phyloP scores from a whole-genome alignment of 257 asterid genomes.

The Solanum peruvianum region DNA sequence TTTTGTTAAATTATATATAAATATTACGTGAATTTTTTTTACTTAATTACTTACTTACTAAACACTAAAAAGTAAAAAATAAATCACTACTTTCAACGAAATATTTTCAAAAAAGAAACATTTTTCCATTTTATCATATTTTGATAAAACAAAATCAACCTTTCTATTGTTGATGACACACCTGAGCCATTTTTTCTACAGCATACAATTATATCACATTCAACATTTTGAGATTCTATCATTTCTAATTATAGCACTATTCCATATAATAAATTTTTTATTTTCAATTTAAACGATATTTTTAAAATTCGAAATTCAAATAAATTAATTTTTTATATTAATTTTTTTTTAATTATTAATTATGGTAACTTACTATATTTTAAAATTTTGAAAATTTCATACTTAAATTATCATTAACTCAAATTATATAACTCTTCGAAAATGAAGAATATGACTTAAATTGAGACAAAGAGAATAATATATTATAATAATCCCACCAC shows the following conservation, averaged over 20 bases:
- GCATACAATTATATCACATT: background rate
- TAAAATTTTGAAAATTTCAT: too few species aligned
- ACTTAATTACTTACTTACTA: too few species aligned
- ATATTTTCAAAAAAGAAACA: too few species aligned
- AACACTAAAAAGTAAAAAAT: background rate
- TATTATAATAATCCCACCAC: background rate
- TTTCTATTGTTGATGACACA: background rate
- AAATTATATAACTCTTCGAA: accelerated
- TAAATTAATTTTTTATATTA: too few species aligned
- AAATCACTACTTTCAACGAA: background rate
- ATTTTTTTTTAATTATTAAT: too few species aligned
- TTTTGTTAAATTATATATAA: too few species aligned
- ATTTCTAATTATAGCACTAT: constrained; percentile 7
- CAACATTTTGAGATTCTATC: background rate
- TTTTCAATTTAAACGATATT: too few species aligned
- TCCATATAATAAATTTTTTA: background rate
- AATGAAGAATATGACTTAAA: accelerated
- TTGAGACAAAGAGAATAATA: background rate
- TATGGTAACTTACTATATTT: too few species aligned
- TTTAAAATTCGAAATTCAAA: too few species aligned
- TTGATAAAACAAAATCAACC: background rate
- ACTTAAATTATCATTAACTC: background rate
- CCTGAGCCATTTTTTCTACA: background rate
- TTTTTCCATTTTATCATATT: background rate
- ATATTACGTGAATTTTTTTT: too few species aligned